Base-by-base conservation (phyloP, 2,329 filamentous ascomycete species). In the Malbranchea cinnamomea region DNA sequence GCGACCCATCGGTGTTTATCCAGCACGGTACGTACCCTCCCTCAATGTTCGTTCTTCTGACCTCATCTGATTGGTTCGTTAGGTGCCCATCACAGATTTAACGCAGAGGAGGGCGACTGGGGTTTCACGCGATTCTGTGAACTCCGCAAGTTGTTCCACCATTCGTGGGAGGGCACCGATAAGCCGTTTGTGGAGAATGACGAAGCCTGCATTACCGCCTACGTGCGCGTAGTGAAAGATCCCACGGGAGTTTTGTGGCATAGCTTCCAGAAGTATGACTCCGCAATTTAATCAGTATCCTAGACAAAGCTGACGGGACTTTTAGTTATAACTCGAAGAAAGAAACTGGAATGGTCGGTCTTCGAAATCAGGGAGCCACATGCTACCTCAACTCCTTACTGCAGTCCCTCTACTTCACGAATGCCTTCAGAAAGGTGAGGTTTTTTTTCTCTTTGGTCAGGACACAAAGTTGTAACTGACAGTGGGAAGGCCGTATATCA, bases 71-170 rank as follows among this genome's bases (percentile, higher is more conserved):
- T 37, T 14, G 38, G 20, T 14, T n/a, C 32, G n/a, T 23, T 38
- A 65, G 67, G 65, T 24, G 89, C 89, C n/a, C 83, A 85, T 44
- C 89, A 98, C 52, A 78, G 89, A 35, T 98, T 95, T 55, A 95
- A 84, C 3, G 81, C 80, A 39, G 89, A 95, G 24, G 89, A 98
- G 55, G 84, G 83, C 14, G 89, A 98, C 47, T 98, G 89, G 89
- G 89, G 89, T 1, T 98, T 98, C 53, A 98, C 89, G n/a, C 67
- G 87, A 33, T 98, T 95, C 49, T 74, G 84, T 8, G 89, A 95
- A 52, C 68, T 92, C 28, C 70, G 83, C 31, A 78, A 74, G 46
- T 77, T 95, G 52, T 92, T 94, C 49, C 77, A 76, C 37, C 63
- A 74, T 19, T 67, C 72, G 2, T 92, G 78, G 70, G 79, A 89